Evolutionary conservation across 441 rosid genomes (phyloP).

Genomic region (Eruca vesicaria): DNA sequence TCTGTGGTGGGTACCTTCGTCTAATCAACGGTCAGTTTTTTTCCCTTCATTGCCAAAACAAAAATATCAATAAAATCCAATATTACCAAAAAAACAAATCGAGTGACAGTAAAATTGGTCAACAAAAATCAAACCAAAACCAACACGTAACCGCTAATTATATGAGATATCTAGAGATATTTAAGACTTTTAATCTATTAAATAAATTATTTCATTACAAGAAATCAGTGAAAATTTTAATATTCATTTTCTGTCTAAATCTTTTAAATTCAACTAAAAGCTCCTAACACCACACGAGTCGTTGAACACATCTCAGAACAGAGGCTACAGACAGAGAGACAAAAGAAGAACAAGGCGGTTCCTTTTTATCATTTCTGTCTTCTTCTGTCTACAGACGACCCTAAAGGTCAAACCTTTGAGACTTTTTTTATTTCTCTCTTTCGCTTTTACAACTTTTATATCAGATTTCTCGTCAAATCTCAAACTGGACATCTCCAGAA

Average conservation of each 20-base stretch:
- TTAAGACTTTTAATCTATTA: neutral
- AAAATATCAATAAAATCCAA: neutral
- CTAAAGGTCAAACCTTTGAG: constrained; percentile 29
- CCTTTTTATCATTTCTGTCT: constrained; percentile 1
- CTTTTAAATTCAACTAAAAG: constrained; percentile 7
- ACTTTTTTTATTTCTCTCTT: constrained; percentile 19
- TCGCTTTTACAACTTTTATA: constrained; percentile 5
- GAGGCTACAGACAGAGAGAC: constrained; percentile 22
- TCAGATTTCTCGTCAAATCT: constrained; percentile 18
- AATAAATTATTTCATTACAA: too few species aligned
- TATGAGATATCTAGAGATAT: neutral
- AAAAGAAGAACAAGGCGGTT: neutral
- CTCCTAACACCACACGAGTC: constrained; percentile 29
- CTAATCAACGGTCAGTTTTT: constrained; percentile 22
- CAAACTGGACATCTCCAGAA: constrained; percentile 8
- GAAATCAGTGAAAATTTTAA: neutral
- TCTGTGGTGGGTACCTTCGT: constrained; percentile 31
- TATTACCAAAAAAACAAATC: neutral
- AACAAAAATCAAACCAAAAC: constrained; percentile 10
- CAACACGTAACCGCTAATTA: constrained; percentile 23
- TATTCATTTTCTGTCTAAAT: neutral
- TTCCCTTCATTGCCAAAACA: neutral
- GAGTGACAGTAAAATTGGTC: constrained; percentile 9
- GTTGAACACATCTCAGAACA: constrained; percentile 8
- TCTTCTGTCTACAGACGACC: constrained; percentile 24